Evolutionary conservation across 495 filamentous ascomycete species (phyloP), one percentile per base, ranked within the genome.

Genomic region (Aspergillus saccharolyticus): DNA sequence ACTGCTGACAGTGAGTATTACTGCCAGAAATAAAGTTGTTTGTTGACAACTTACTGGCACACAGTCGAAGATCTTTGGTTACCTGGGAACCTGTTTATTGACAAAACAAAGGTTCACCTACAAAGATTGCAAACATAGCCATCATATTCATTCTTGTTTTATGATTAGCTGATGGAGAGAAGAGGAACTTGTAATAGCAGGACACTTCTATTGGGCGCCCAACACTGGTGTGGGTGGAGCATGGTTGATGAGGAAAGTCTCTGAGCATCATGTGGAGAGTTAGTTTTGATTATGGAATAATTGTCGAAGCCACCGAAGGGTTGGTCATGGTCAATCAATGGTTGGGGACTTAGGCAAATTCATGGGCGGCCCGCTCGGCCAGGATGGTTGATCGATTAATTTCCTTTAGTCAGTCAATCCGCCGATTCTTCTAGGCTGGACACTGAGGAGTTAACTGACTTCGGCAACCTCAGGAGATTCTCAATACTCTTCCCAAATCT

Each of bases 201-300:
- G n/a, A n/a, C n/a, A 53, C 52, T 53, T 18, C 42, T 55, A 39
- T 55, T 55, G 20, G 42, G 33, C 28, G 28, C 28, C 20, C 22
- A 39, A 55, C 33, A 47, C 6, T 25, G 25, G 19, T 42, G 52
- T 30, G 22, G 9, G 42, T 52, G 50, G 52, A 42, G 8, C 12
- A 25, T 42, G 12, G 33, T 9, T 8, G 16, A 50, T 50, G 47
- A 24, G 30, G 47, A 50, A 50, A 28, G 28, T 50, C 47, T 39
- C 47, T 28, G 47, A 50, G 2, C n/a, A 16, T 30, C 47, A 50
- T 28, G 47, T 50, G 47, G 47, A 50, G 47, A 28, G 22, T 18
- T 50, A 50, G 28, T 50, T 50, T 50, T 28, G 17, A 28, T 50
- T 50, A 50, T 50, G 47, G 47, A 50, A 50, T 33, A 28, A 16